Evolutionary conservation across 371 early-diverging fungal genomes (phyloP), one percentile per base, ranked within the genome.

Genomic region (Coemansia sp.): DNA sequence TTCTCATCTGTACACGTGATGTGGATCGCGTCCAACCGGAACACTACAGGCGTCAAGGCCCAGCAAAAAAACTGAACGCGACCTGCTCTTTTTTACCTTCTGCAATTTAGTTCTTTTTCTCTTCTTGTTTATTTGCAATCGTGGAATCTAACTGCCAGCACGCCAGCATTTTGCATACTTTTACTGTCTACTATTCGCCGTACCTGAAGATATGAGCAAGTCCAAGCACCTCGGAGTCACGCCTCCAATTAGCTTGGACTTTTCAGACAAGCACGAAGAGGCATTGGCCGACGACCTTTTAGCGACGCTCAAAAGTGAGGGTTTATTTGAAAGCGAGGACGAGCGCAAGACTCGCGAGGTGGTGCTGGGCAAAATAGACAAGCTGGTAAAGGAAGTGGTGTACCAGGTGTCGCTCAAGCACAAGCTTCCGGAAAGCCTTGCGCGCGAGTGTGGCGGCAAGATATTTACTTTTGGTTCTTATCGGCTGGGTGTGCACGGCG

Each of bases 391-490:
- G 72, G 90, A 93, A 52, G 96, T 98, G 82, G 96, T 98, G 6
- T 89, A 90, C 57, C 73, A 79, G 26, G 89, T 89, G 8, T 85
- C 87, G 49, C 71, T 87, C 32, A 87, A 89, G 60, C 82, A 84
- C 58, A 85, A 86, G 15, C 83, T 92, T 29, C 87, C 93, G 15
- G 95, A 92, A 69, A 81, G 88, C 11, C 71, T 93, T 24, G 96
- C 96, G 2, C 86, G 82, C 59, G 90, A 92, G 62, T 93, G 91
- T 46, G 97, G 97, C 48, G 99, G 99, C 40, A 97, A 97, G 82
- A 99, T 99, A 46, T 99, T 94, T 78, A 98, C 99, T 0, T 99
- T 95, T 83, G 99, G 99, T 9, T 98, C 98, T 58, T 99, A 97
- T 80, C 86, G 99, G 49, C 85, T 99, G 8, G 99, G 99, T 21